These are phyloP conservation scores for Scutellaria minor DNA, from an alignment of 257 asterid species.

Conservation along the genomic window DNA sequence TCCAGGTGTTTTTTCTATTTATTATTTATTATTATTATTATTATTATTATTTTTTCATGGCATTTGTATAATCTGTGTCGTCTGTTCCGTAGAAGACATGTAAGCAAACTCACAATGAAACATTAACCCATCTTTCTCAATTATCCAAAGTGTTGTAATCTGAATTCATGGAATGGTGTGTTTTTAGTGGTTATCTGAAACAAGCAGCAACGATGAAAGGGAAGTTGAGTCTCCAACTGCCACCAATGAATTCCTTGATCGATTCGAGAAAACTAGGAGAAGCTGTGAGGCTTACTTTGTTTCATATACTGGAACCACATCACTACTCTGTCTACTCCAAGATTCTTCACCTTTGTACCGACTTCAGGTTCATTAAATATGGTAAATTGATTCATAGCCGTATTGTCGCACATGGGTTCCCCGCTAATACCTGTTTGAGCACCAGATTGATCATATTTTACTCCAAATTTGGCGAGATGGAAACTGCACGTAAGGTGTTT, in stretches of 20 bases:
- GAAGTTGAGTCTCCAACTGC: conserved; percentile 13
- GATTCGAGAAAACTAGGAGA: conserved; percentile 37
- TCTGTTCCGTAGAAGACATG: too few relatives aligned
- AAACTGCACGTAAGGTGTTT: conserved; percentile 48
- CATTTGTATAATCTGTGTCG: too few relatives aligned
- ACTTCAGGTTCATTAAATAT: conserved; percentile 35
- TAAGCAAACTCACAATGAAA: too few relatives aligned
- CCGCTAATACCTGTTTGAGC: conserved; percentile 37
- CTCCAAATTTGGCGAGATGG: conserved; percentile 42
- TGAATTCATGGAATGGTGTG: too few relatives aligned
- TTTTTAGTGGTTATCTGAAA: too few relatives aligned
- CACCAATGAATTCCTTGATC: conserved; percentile 21
- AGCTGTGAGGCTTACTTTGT: conserved; percentile 32
- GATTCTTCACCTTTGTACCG: conserved; percentile 50
- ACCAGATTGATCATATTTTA: conserved; percentile 59
- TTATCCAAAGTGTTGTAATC: too few relatives aligned
- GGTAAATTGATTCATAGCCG: conserved; percentile 51
- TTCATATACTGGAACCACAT: conserved; percentile 25
- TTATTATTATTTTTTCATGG: too few relatives aligned
- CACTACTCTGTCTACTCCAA: conserved; percentile 49
- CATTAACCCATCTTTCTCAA: too few relatives aligned
- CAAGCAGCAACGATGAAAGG: not conserved
- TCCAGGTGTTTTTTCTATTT: too few relatives aligned
- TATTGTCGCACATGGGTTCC: conserved; percentile 41
- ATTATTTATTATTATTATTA: too few relatives aligned